phyloP scores from a whole-genome alignment of 2,329 filamentous ascomycete genomes.

The Pyrenochaeta sp. region DNA sequence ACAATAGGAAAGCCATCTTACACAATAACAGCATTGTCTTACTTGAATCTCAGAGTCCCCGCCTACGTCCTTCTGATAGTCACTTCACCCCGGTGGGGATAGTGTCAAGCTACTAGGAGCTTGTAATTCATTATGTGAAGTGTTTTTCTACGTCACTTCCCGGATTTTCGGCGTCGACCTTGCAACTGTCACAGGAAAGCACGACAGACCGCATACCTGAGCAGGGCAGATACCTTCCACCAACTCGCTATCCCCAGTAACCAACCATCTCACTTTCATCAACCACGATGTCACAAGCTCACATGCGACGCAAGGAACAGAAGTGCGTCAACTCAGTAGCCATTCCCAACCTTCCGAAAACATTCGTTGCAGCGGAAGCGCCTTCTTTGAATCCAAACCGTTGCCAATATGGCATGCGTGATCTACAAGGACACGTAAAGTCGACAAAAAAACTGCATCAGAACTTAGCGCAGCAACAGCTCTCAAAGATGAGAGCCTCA shows the following conservation, averaged over 20 bases:
- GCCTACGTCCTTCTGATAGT: neutral
- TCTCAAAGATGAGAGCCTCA: neutral
- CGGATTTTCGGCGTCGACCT: neutral
- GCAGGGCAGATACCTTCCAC: neutral
- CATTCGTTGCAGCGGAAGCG: neutral
- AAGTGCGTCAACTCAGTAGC: neutral
- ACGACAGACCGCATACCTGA: neutral
- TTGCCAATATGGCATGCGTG: neutral
- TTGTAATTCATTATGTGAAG: neutral
- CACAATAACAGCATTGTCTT: conserved; percentile 1
- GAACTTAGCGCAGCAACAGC: neutral
- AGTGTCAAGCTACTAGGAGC: neutral
- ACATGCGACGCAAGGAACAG: neutral
- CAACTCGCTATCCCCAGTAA: neutral
- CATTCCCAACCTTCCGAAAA: neutral
- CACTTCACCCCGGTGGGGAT: conserved; percentile 7
- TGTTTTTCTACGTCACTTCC: neutral
- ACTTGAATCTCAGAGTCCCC: conserved; percentile 4
- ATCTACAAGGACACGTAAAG: neutral
- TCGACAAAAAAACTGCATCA: neutral
- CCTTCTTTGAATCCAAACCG: neutral
- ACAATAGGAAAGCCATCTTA: neutral
- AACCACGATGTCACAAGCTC: neutral
- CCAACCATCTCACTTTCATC: neutral
- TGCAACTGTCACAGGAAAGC: neutral